These are phyloP conservation scores for Jamesozyma gamospora DNA, from an alignment of 805 yeast genomes.

Conservation along the genomic window DNA sequence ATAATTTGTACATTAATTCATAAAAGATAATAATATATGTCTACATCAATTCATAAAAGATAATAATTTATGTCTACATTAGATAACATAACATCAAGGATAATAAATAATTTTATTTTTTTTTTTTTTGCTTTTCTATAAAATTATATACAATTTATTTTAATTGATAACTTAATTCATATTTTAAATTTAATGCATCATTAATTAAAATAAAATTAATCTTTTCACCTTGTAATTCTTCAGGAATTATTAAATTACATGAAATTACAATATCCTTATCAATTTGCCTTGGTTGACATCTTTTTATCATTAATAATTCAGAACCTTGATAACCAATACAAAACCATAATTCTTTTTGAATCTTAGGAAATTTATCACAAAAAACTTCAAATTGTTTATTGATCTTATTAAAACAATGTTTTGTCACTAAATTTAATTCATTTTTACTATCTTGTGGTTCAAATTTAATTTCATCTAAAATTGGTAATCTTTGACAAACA, in stretches of 20 bases:
- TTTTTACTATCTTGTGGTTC: constrained; percentile 32
- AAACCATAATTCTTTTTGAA: constrained; percentile 92
- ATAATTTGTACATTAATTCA: too few species aligned
- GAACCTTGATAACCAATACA: constrained; percentile 44
- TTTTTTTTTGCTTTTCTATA: neutral
- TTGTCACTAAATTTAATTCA: constrained; percentile 36
- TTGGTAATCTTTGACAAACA: constrained; percentile 52
- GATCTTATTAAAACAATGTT: constrained; percentile 39
- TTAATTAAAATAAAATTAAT: constrained; percentile 44
- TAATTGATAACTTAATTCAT: constrained; percentile 25
- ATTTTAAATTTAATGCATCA: constrained; percentile 56
- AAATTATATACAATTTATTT: too few species aligned
- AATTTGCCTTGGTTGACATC: constrained; percentile 53
- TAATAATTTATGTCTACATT: too few species aligned
- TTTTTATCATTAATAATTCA: constrained; percentile 56
- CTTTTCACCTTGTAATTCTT: constrained; percentile 36
- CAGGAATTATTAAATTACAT: constrained; percentile 42
- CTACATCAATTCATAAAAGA: too few species aligned
- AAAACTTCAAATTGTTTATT: constrained; percentile 57
- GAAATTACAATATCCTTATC: constrained; percentile 23
- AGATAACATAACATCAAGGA: too few species aligned
- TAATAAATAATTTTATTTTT: too few species aligned
- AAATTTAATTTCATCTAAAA: constrained; percentile 34
- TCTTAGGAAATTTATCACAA: constrained; percentile 77
- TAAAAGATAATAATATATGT: too few species aligned